Evolutionary conservation across 2,329 filamentous ascomycete genomes (phyloP), one percentile per base, ranked within the genome.

Genomic region (Colletotrichum gigasporum): DNA sequence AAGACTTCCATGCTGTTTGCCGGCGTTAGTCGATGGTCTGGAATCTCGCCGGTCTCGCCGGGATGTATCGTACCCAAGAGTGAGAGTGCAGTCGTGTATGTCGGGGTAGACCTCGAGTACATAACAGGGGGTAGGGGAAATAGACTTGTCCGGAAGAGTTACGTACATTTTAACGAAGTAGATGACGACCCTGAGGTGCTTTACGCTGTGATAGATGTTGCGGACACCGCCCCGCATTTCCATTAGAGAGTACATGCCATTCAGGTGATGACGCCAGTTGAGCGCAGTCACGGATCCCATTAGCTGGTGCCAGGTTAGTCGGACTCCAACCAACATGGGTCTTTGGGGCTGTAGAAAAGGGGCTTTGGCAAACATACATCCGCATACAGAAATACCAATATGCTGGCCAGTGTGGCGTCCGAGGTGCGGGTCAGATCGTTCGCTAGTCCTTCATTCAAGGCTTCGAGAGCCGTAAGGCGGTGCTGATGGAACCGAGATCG

Each of bases 261-360:
- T 70, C 3, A 79, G 35, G 52, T 80, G 78, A 11, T 67, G 72
- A 42, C 74, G 72, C 76, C 76, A 80, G 61, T 73, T 69, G 7
- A 7, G 67, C 59, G 22, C 73, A 71, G 56, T 79, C 71, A 39
- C 74, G 71, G 28, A 68, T 56, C 75, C 77, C 53, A 45, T 32
- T 6, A 44, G 11, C 26, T 30, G 24, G 10, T 10, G n/a, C 16
- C 9, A 28, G 28, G 22, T 48, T 5, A 22, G 9, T 10, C 26
- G 3, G 3, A 18, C 2, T 0, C 3, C 1, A 11, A 8, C 9
- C 4, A 4, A 3, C 1, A 5, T 12, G 11, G 5, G 5, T 4
- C 1, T 4, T 1, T n/a, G n/a, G n/a, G n/a, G n/a, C n/a, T n/a
- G n/a, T n/a, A n/a, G n/a, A 18, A 12, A 11, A 12, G 22, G 20